phyloP scores from a whole-genome alignment of 2,329 filamentous ascomycete genomes.

The Chalaropsis ovoidea region DNA sequence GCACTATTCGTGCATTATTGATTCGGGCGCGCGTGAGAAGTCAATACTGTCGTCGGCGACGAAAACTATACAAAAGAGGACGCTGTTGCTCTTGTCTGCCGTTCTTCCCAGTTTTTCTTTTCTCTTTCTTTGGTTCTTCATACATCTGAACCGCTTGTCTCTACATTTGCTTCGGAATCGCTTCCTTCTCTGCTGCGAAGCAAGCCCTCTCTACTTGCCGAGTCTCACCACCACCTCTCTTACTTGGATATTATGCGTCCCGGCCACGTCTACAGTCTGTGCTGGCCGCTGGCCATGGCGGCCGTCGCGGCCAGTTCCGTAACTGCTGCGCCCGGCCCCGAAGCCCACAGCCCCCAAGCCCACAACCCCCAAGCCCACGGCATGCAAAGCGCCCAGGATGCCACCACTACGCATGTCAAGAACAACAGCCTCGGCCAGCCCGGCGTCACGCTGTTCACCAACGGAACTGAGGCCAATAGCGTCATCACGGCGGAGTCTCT shows the following conservation, averaged over 20 bases:
- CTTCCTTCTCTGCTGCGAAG: background rate
- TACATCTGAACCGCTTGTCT: background rate
- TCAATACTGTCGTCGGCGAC: too few relatives aligned
- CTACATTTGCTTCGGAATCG: too few relatives aligned
- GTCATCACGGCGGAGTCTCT: background rate
- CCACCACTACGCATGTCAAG: background rate
- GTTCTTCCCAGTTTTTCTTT: background rate
- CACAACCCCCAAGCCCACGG: background rate
- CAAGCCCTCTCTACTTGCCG: background rate
- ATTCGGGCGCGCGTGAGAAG: too few relatives aligned
- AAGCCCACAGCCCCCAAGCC: background rate
- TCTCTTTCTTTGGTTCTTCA: background rate
- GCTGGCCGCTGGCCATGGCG: background rate
- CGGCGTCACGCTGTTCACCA: background rate
- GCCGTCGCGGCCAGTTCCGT: background rate
- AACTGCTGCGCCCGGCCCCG: background rate
- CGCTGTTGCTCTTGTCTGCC: background rate
- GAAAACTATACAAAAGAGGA: background rate
- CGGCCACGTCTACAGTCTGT: background rate
- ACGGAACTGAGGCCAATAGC: background rate
- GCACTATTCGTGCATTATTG: too few relatives aligned
- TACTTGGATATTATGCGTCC: background rate
- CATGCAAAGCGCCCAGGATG: too few relatives aligned
- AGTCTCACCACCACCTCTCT: background rate
- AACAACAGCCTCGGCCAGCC: background rate